Evolutionary conservation across 2,329 filamentous ascomycete genomes (phyloP), one percentile per base, ranked within the genome.

Genomic region (Chaetothyriales sp.): DNA sequence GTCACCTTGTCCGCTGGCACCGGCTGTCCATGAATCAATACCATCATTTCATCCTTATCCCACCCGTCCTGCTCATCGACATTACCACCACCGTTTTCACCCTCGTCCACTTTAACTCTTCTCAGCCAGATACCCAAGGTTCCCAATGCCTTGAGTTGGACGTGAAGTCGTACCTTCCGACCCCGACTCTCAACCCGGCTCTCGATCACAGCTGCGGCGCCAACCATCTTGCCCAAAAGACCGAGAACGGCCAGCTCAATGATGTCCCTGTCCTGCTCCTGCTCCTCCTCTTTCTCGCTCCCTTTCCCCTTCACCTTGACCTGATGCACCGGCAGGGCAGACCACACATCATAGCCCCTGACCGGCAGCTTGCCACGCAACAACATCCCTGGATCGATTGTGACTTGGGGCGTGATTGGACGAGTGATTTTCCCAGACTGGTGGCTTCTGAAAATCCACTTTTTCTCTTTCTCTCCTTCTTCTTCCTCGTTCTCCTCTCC

Each of bases 221-320:
- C 90, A 0, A 87, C 87, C 85, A 96, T 94, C 66, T 95, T 95
- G 1, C 78, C 84, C 2, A 94, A 57, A 1, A 96, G 70, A 0
- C 90, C 90, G 0, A 96, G 66, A 18, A 83, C 80, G 0, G 86
- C 80, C 1, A 89, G 71, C 44, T 54, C 52, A 5, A 60, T 15
- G 5, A 15, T 12, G 2, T 32, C 44, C 62, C 18, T 64, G 55
- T 39, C 70, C 61, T 44, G 62, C 62, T 1, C 60, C 61, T 45
- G 70, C 64, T n/a, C 68, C 61, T 44, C 62, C 62, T 1, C 60
- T 61, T 45, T 70, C 64, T n/a, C 68, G 69, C 10, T 39, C 32
- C 32, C 32, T 39, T 39, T 25, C 22, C 1, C 69, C 65, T 9
- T 60, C 45, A 48, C 15, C 46, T 32, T 18, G 43, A 44, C n/a